Percentiles rank a stretch among this genome's conserved stretches.
Evolutionary conservation across 768 basidiomycete species (phyloP).

Genomic region (Lactarius evosmus): DNA sequence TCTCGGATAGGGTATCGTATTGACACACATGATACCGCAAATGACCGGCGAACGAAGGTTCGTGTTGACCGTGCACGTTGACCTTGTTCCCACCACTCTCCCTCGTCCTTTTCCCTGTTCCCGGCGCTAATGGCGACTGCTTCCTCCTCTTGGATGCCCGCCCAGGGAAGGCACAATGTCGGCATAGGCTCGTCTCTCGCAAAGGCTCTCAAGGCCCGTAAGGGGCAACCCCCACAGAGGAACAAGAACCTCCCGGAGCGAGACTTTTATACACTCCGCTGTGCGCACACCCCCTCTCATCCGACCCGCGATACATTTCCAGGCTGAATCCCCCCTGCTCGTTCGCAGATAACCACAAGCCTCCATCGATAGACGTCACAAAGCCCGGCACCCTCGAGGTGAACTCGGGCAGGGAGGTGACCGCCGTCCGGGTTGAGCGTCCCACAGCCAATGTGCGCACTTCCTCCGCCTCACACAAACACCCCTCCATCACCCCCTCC

Average conservation of each 20-base stretch:
- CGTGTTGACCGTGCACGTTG: neutral
- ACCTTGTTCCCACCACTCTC: slow-evolving; percentile 15
- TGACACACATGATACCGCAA: slow-evolving; percentile 3
- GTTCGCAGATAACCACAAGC: slow-evolving; percentile 68
- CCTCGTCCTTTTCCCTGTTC: neutral
- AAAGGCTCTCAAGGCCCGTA: slow-evolving; percentile 67
- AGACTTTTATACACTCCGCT: slow-evolving; percentile 76
- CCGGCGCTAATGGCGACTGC: slow-evolving; percentile 18
- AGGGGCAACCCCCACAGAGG: slow-evolving; percentile 45
- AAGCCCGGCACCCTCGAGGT: slow-evolving; percentile 66
- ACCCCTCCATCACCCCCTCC: neutral
- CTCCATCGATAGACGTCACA: slow-evolving; percentile 61
- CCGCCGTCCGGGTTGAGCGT: slow-evolving; percentile 59
- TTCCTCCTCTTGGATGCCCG: slow-evolving; percentile 24
- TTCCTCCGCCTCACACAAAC: neutral
- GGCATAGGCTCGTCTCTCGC: slow-evolving; percentile 58
- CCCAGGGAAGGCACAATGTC: slow-evolving; percentile 52
- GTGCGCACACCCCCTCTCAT: slow-evolving; percentile 40
- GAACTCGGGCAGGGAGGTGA: slow-evolving; percentile 50
- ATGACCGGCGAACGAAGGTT: slow-evolving; percentile 9
- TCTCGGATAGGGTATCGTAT: neutral
- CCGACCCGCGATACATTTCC: neutral
- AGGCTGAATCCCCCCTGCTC: neutral
- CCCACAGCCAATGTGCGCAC: slow-evolving; percentile 58
- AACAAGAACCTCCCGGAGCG: slow-evolving; percentile 53